Evolutionary conservation across 306 rosid genomes (phyloP).

Genomic region (Castanospermum australe): DNA sequence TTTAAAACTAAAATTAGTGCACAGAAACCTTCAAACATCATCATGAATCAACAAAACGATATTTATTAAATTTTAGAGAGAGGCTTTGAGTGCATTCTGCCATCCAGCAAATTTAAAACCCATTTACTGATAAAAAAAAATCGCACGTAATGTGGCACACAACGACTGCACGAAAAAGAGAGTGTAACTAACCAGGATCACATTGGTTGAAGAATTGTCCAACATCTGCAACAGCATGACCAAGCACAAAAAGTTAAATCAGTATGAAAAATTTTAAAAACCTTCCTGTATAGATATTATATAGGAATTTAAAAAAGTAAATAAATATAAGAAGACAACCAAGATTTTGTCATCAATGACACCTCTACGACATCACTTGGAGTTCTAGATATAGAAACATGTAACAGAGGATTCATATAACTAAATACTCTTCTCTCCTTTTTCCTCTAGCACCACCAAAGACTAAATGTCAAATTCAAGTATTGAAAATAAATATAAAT

Average conservation of each 20-base stretch:
- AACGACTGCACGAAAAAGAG: neutral
- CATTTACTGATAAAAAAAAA: neutral
- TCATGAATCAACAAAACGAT: constrained; percentile 2
- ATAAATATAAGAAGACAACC: neutral
- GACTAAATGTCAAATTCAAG: neutral
- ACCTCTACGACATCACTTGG: neutral
- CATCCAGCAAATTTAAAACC: neutral
- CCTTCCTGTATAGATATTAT: neutral
- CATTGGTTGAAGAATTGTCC: constrained; percentile 70
- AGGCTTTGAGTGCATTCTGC: neutral
- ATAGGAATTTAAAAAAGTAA: neutral
- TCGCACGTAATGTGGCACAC: neutral
- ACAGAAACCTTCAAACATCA: constrained; percentile 1
- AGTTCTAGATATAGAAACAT: neutral
- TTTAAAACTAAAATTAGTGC: neutral
- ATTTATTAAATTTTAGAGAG: neutral
- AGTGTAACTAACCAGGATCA: constrained; percentile 70
- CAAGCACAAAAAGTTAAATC: neutral
- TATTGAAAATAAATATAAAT: neutral
- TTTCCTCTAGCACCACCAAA: neutral
- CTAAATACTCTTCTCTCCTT: neutral
- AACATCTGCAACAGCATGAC: constrained; percentile 61
- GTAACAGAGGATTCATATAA: neutral
- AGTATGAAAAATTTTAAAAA: neutral
- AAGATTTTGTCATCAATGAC: neutral